A percentile compares a stretch with the other conserved stretches of the same genome.
phyloP scores from a whole-genome alignment of 768 basidiomycete genomes.

The Hypsizygus marmoreus region DNA sequence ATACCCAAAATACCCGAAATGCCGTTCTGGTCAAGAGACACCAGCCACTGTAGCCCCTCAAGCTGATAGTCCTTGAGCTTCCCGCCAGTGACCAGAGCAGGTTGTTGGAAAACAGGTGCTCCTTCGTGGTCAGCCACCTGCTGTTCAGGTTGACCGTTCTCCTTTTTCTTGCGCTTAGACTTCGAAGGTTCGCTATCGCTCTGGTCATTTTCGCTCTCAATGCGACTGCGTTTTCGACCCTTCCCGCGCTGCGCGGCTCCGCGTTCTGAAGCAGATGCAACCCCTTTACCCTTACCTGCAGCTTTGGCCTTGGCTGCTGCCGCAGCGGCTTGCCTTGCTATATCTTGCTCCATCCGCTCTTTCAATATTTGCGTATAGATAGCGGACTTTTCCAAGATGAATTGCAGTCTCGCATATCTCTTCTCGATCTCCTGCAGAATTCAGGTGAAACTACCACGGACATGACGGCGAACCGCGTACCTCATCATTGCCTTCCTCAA shows the following conservation, averaged over 20 bases:
- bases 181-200: constrained; percentile 10
- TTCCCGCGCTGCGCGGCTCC: constrained; percentile 4
- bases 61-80: constrained; percentile 89
- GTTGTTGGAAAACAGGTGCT: constrained; percentile 61
- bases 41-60: constrained; percentile 96
- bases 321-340: constrained; percentile 26
- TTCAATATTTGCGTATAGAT: constrained; percentile 74
- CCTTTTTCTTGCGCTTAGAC: constrained; percentile 23
- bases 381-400: constrained; percentile 73
- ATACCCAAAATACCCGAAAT: constrained; percentile 78
- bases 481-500: constrained; percentile 13
- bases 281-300: constrained; percentile 10
- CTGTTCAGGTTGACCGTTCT: constrained; percentile 12
- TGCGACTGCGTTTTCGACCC: constrained; percentile 23
- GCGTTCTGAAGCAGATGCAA: constrained; percentile 3
- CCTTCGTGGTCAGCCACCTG: constrained; percentile 26
- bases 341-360: constrained; percentile 72
- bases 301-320: constrained; percentile 11
- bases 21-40: constrained; percentile 81
- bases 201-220: constrained; percentile 17
- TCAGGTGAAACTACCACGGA: not conserved
- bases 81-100: constrained; percentile 79
- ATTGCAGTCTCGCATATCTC: constrained; percentile 56
- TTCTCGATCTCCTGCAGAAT: constrained; percentile 47
- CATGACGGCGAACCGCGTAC: not conserved